Conservation (phyloP, 2,329 filamentous ascomycete genomes). For the Sclerotinia sclerotiorum region DNA sequence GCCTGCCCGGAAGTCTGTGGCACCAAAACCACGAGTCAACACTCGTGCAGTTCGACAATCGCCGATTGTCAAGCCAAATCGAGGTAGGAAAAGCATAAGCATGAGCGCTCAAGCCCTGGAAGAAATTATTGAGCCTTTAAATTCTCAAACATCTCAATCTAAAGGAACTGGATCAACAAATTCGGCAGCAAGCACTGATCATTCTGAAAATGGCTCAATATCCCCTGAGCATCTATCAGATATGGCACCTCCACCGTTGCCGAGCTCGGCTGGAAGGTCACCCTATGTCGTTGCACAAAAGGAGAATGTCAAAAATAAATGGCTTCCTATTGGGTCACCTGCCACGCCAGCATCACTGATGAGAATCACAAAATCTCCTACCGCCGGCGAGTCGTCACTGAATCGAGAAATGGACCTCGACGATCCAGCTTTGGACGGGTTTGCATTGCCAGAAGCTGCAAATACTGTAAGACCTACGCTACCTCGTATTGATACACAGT, state of each 20-base stretch:
- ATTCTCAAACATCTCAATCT: slow-evolving; percentile 41
- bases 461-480: slow-evolving; percentile 50
- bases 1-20: slow-evolving; percentile 30
- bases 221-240: slow-evolving; percentile 63
- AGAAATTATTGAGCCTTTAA: slow-evolving; percentile 41
- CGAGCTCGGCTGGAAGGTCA: slow-evolving; percentile 64
- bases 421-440: slow-evolving; percentile 61
- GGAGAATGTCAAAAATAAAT: slow-evolving; percentile 42
- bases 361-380: slow-evolving; percentile 55
- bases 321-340: slow-evolving; percentile 49
- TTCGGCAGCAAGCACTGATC: slow-evolving; percentile 46
- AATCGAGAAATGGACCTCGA: slow-evolving; percentile 49
- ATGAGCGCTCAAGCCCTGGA: slow-evolving; percentile 46
- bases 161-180: slow-evolving; percentile 42
- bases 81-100: slow-evolving; percentile 46
- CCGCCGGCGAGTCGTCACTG: slow-evolving; percentile 42
- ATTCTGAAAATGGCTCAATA: slow-evolving; percentile 63
- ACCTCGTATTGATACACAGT: slow-evolving; percentile 52
- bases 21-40: slow-evolving; percentile 32
- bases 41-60: slow-evolving; percentile 42
- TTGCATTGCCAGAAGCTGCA: slow-evolving; percentile 72
- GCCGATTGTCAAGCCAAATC: slow-evolving; percentile 44
- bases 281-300: slow-evolving; percentile 63
- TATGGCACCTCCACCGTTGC: slow-evolving; percentile 66
- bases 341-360: slow-evolving; percentile 89